phyloP scores from a whole-genome alignment of 257 asterid species.

The Eucommia ulmoides region DNA sequence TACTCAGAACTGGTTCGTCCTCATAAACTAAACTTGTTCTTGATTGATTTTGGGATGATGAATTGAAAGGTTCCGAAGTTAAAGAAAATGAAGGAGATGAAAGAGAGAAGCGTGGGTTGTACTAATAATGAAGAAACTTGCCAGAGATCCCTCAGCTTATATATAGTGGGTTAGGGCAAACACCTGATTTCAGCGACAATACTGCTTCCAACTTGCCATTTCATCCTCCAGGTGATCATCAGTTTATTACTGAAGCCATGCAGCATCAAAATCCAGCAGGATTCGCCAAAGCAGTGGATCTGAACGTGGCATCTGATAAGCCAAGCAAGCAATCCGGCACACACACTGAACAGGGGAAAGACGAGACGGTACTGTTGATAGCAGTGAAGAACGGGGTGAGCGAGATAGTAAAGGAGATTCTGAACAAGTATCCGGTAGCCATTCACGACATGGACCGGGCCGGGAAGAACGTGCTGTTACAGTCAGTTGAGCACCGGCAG shows the following conservation, averaged over 20 bases:
- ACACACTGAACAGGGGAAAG: slow-evolving; percentile 8
- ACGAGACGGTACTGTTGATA: slow-evolving; percentile 32
- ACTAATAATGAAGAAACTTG: slow-evolving; percentile 19
- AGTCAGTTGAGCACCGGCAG: slow-evolving; percentile 47
- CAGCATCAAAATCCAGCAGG: no score
- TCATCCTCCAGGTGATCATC: no score
- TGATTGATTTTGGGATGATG: no score
- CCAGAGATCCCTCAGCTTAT: slow-evolving; percentile 12
- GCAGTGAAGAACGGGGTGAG: slow-evolving; percentile 48
- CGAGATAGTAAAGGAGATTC: slow-evolving; percentile 40
- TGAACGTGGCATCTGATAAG: no score
- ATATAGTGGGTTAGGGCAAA: slow-evolving; percentile 13
- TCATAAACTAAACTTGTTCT: no score
- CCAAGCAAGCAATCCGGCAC: no score
- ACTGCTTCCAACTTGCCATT: neutral
- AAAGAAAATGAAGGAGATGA: slow-evolving; percentile 18
- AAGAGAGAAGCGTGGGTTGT: slow-evolving; percentile 14
- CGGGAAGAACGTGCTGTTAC: slow-evolving; percentile 37
- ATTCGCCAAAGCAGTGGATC: no score
- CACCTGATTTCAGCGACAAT: slow-evolving; percentile 6
- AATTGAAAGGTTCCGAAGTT: slow-evolving; percentile 28
- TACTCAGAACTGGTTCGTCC: no score
- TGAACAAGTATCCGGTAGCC: slow-evolving; percentile 26
- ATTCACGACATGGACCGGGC: slow-evolving; percentile 31
- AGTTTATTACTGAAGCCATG: no score